Evolutionary conservation across 192 early-diverging fungal genomes (phyloP).

Genomic region (Diversispora eburnea): DNA sequence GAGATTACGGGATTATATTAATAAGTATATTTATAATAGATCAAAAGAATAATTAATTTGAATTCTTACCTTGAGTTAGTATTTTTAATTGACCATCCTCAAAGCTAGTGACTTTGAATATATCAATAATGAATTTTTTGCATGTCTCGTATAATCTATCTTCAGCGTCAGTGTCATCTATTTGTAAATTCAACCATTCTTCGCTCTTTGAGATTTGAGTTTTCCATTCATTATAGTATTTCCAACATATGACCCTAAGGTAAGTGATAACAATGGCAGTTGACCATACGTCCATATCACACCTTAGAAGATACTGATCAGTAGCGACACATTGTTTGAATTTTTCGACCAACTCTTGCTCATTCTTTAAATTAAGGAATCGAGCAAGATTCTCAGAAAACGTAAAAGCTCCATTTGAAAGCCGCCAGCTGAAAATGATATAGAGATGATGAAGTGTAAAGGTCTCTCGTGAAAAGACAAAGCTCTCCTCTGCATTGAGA

Average conservation of each 20-base stretch:
- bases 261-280: constrained; percentile 17
- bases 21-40: neutral
- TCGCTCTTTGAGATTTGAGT: neutral
- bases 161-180: constrained; percentile 17
- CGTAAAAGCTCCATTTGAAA: neutral
- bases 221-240: constrained; percentile 17
- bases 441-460: constrained; percentile 3
- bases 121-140: constrained; percentile 5
- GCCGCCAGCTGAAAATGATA: constrained; percentile 18
- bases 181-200: constrained; percentile 7
- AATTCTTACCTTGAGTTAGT: neutral
- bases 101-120: constrained; percentile 8
- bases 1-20: neutral
- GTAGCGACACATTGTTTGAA: neutral
- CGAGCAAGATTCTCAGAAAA: constrained; percentile 13
- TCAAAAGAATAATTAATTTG: neutral
- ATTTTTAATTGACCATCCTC: neutral
- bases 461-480: neutral
- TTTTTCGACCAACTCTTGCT: neutral
- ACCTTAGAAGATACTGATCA: neutral
- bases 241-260: constrained; percentile 19
- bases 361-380: constrained; percentile 18
- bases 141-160: constrained; percentile 14
- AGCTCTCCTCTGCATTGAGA: neutral
- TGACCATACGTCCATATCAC: neutral